Percentiles rank a stretch among this genome's conserved stretches.
phyloP scores from a whole-genome alignment of 148 eudicot species.

The Chenopodium quinoa region DNA sequence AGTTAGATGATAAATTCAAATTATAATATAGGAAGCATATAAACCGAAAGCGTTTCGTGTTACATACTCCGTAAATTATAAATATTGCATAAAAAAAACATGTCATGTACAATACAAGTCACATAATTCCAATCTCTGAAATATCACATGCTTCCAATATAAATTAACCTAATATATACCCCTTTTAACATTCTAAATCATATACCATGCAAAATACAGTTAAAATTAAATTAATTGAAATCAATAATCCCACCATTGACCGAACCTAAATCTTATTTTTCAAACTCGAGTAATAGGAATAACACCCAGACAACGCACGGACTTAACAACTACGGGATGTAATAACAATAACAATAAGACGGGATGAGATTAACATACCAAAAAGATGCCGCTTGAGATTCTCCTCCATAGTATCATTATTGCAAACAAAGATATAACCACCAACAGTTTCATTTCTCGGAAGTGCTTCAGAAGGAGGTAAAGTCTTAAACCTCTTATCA shows the following conservation, averaged over 20 bases:
- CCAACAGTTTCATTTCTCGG: conserved; percentile 88
- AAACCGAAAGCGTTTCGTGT: too few species aligned
- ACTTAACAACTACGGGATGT: too few species aligned
- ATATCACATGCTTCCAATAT: neutral
- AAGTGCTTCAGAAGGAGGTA: conserved; percentile 81
- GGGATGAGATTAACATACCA: conserved; percentile 43
- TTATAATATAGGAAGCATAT: too few species aligned
- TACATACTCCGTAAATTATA: neutral
- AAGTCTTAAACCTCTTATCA: conserved; percentile 93
- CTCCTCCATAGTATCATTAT: conserved; percentile 98
- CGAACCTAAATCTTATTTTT: too few species aligned
- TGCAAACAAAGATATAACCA: conserved; percentile 96
- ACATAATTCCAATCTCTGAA: neutral
- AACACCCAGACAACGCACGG: too few species aligned
- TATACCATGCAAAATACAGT: neutral
- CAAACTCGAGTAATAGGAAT: too few species aligned
- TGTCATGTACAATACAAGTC: neutral
- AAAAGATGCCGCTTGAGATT: conserved; percentile 84
- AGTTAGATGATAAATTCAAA: too few species aligned
- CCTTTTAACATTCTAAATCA: neutral
- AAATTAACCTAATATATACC: neutral
- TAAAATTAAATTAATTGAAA: too few species aligned
- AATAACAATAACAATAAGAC: neutral
- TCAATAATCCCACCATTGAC: too few species aligned
- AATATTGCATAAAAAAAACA: neutral